A percentile compares a stretch with the other conserved stretches of the same genome.
Conservation (phyloP, 2,329 filamentous ascomycete genomes). For the Alternaria ventricosa region DNA sequence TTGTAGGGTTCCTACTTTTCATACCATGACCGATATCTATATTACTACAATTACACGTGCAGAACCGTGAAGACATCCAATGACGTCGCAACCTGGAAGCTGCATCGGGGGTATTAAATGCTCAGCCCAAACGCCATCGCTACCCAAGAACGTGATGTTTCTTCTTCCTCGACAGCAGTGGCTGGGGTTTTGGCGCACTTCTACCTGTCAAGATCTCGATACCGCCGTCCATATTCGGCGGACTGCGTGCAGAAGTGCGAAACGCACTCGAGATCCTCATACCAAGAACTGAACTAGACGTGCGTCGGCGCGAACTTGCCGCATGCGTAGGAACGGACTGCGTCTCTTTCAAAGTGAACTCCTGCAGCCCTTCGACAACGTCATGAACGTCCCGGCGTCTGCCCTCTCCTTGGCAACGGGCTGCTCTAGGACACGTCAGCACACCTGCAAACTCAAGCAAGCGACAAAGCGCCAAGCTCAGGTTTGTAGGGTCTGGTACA, state of each 20-base stretch:
- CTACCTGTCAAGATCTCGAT: neutral
- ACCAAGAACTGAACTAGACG: neutral
- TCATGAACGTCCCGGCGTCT: neutral
- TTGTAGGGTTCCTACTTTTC: neutral
- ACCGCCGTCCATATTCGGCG: neutral
- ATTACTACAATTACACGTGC: neutral
- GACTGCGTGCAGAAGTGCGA: neutral
- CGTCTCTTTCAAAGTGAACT: neutral
- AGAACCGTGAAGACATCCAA: neutral
- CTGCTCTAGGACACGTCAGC: conserved; percentile 4
- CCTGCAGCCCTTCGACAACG: neutral
- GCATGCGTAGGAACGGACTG: neutral
- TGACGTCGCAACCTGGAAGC: neutral
- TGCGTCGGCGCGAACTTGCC: neutral
- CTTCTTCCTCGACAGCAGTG: conserved; percentile 10
- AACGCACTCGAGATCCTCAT: neutral
- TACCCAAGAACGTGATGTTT: conserved; percentile 11
- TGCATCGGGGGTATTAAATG: conserved; percentile 1
- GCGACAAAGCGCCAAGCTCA: neutral
- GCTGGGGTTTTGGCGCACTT: neutral
- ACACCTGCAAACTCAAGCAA: conserved; percentile 5
- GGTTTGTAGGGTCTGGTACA: conserved; percentile 27
- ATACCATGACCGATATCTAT: neutral
- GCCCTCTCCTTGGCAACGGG: neutral
- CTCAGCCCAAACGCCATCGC: conserved; percentile 8